Evolutionary conservation across 495 filamentous ascomycete genomes (phyloP).

Genomic region (Xylaria curta): DNA sequence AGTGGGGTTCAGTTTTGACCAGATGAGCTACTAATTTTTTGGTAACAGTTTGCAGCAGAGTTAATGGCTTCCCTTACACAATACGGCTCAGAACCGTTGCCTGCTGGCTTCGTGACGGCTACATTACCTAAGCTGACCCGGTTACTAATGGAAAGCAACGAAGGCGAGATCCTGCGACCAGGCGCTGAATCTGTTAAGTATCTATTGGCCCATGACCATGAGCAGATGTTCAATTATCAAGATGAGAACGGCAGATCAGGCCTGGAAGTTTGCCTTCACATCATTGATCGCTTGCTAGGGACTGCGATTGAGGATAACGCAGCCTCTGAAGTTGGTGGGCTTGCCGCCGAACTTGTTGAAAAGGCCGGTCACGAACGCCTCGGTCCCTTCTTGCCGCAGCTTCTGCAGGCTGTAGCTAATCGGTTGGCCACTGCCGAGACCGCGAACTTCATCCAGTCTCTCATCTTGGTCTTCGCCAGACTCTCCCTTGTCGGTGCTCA

Average conservation of each 20-base stretch:
- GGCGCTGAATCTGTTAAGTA: constrained; percentile 86
- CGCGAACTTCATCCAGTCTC: constrained; percentile 83
- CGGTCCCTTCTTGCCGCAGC: constrained; percentile 85
- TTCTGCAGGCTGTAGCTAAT: constrained; percentile 90
- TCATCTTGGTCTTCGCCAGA: constrained; percentile 94
- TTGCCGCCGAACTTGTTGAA: constrained; percentile 94
- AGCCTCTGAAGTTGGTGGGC: constrained; percentile 92
- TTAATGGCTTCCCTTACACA: constrained; percentile 81
- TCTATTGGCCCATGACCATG: constrained; percentile 84
- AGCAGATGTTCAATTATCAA: constrained; percentile 84
- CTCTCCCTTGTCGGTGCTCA: constrained; percentile 81
- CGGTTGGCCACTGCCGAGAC: constrained; percentile 80
- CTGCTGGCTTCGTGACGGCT: constrained; percentile 81
- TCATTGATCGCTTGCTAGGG: constrained; percentile 91
- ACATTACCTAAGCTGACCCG: constrained; percentile 86
- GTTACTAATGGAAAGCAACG: constrained; percentile 77
- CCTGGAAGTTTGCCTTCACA: constrained; percentile 83
- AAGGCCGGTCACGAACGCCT: constrained; percentile 88
- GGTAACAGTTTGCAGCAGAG: constrained; percentile 74
- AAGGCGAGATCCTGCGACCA: constrained; percentile 84
- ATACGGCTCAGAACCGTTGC: constrained; percentile 81
- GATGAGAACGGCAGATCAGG: constrained; percentile 79
- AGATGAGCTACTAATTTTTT: not conserved
- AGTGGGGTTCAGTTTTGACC: not conserved
- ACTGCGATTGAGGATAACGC: constrained; percentile 84